Conservation (phyloP, 2,329 filamentous ascomycete genomes). For the Talaromyces pinophilus region DNA sequence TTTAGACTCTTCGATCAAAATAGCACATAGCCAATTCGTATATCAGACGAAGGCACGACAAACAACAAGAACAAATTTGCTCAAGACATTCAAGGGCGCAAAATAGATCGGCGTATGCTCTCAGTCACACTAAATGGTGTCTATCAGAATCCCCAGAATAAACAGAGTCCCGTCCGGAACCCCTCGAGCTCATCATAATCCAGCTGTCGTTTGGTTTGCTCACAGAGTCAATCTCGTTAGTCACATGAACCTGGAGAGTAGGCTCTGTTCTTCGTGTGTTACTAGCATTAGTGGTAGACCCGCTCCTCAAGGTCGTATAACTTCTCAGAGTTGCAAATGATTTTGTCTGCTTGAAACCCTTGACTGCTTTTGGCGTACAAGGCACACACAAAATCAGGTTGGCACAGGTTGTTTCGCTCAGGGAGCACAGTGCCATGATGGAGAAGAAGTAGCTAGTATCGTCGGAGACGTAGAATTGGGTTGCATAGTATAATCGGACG, state of each 20-base stretch:
- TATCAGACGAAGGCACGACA: too few species aligned
- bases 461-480: not conserved
- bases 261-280: not conserved
- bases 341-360: not conserved
- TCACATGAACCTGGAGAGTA: not conserved
- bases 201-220: not conserved
- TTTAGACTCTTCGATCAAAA: not conserved
- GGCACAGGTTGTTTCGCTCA: conserved; percentile 10
- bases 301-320: conserved; percentile 7
- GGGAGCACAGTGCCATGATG: conserved; percentile 9
- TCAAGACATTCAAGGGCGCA: too few species aligned
- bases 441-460: conserved; percentile 9
- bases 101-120: not conserved
- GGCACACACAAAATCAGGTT: conserved; percentile 12
- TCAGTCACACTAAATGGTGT: conserved; percentile 1
- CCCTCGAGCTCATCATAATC: conserved; percentile 7
- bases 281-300: not conserved
- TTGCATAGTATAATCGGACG: conserved; percentile 37
- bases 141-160: not conserved
- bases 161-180: not conserved
- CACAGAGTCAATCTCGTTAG: conserved; percentile 2
- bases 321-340: not conserved
- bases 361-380: not conserved
- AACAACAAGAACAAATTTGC: too few species aligned
- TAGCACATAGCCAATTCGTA: too few species aligned